Evolutionary conservation across 768 basidiomycete genomes (phyloP), one percentile per base, ranked within the genome.

Genomic region (Panellus pusillus): DNA sequence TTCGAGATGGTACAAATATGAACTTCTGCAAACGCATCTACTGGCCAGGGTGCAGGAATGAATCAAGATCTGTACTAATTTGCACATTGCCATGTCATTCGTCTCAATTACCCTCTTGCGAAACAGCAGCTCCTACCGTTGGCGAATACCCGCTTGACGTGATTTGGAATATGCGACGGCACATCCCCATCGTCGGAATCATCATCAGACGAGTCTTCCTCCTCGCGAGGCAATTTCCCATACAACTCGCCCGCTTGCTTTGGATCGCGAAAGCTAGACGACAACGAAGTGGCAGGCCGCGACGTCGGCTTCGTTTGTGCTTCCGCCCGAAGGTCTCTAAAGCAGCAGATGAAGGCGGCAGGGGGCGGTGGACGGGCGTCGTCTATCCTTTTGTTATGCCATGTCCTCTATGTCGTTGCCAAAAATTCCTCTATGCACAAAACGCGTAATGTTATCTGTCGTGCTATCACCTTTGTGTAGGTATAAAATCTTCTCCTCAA

Each of bases 281-380:
- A 71, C 24, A 24, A 24, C 20, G 40, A 18, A 1, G 29, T 20
- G 1, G 51, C 31, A n/a, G 35, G 18, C 13, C 66, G 68, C 36
- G 65, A 62, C 47, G 66, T 66, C 35, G 66, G 65, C 48, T 68
- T 65, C 45, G 57, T 60, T 32, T n/a, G 73, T 13, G 69, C 85
- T 46, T 71, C 78, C 37, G 91, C 50, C 91, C 93, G 65, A 93
- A 87, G 75, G 85, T 95, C 40, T 92, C 92, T 67, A 98, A n/a
- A 95, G 78, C 93, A 96, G 74, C 89, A 89, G 76, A 93, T 93
- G 87, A 95, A 82, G 93, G 92, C 68, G 83, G 86, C 66, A 88
- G 88, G 76, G 81, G 82, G 50, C 83, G 87, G 77, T 88, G 70
- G 84, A 64, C 60, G 42, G 6, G 38, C 50, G 39, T 24, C 3